Evolutionary conservation across 805 yeast genomes (phyloP), one percentile per base, ranked within the genome.

Genomic region (Pichia ethanolica): DNA sequence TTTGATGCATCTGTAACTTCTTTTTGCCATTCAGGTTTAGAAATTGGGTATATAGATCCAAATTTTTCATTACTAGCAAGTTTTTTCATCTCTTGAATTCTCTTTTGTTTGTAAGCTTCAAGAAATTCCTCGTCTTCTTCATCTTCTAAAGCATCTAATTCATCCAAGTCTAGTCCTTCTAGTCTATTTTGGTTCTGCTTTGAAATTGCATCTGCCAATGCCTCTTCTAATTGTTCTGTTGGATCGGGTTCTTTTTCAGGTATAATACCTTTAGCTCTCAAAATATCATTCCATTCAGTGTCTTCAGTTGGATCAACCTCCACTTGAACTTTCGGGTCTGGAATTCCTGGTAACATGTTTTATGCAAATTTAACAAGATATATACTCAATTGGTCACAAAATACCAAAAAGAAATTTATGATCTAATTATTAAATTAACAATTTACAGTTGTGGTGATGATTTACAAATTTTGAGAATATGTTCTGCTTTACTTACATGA

Each of bases 261-360:
- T 45, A 93, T 88, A 48, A 93, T 81, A 27, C 98, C 98, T 54
- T 90, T 87, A 4, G 79, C 77, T 56, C 99, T 74, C 42, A 93
- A 74, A 56, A 93, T 89, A 66, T 93, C 99, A 64, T 93, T 93
- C 99, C 99, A 93, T 66, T 93, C 99, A 0, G 99, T 93, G 65
- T 93, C 99, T 67, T 93, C 99, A 53, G 78, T 79, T 35, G 96
- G 97, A 67, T 93, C 90, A 48, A 90, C 96, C 67, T 89, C 88
- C 44, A 89, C 89, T 56, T 82, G 88, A 48, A 85, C 73, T 70
- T 83, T 77, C 35, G 81, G 79, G 52, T 80, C 82, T 1, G 50
- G 50, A 39, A 47, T 40, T 25, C 52, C 52, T 2, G 49, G 49
- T 35, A 30, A 30, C 32, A 36, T 10, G 10, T 36, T 10, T n/a